Conservation (phyloP, 2,329 filamentous ascomycete species). For the Trichoderma sp. region DNA sequence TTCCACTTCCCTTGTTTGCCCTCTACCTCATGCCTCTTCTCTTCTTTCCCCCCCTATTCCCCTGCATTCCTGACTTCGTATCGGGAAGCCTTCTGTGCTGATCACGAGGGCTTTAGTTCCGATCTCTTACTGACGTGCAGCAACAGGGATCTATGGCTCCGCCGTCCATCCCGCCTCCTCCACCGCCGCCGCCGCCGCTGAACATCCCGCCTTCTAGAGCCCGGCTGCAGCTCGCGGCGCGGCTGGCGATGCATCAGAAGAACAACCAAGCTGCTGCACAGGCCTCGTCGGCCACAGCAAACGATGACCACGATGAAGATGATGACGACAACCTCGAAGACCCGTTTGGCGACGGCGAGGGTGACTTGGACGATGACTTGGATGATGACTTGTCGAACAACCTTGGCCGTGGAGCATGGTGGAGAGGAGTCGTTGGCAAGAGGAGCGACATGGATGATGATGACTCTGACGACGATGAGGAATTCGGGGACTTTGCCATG, state of each 20-base stretch:
- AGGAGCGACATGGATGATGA: slow-evolving; percentile 49
- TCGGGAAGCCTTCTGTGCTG: slow-evolving; percentile 28
- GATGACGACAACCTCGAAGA: slow-evolving; percentile 45
- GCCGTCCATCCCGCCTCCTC: slow-evolving; percentile 61
- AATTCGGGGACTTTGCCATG: slow-evolving; percentile 70
- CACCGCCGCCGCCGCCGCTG: slow-evolving; percentile 73
- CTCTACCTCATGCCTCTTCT: slow-evolving; percentile 11
- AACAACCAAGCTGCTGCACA: slow-evolving; percentile 54
- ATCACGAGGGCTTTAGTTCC: slow-evolving; percentile 50
- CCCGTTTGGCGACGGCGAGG: slow-evolving; percentile 59
- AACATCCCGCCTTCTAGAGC: slow-evolving; percentile 86
- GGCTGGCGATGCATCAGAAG: slow-evolving; percentile 75
- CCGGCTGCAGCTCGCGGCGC: slow-evolving; percentile 84
- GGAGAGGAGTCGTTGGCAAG: slow-evolving; percentile 47
- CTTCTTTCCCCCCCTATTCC: slow-evolving; percentile 2
- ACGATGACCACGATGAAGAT: slow-evolving; percentile 47
- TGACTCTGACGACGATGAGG: slow-evolving; percentile 53
- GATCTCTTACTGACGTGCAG: slow-evolving; percentile 59
- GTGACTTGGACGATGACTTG: slow-evolving; percentile 56
- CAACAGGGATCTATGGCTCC: slow-evolving; percentile 56
- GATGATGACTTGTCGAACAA: slow-evolving; percentile 48
- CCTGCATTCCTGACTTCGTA: neutral
- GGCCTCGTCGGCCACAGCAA: slow-evolving; percentile 48
- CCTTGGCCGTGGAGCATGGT: slow-evolving; percentile 50
- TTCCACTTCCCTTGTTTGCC: slow-evolving; percentile 13